Evolutionary conservation across 192 early-diverging fungal species (phyloP).

Genomic region (Coemansia sp.): DNA sequence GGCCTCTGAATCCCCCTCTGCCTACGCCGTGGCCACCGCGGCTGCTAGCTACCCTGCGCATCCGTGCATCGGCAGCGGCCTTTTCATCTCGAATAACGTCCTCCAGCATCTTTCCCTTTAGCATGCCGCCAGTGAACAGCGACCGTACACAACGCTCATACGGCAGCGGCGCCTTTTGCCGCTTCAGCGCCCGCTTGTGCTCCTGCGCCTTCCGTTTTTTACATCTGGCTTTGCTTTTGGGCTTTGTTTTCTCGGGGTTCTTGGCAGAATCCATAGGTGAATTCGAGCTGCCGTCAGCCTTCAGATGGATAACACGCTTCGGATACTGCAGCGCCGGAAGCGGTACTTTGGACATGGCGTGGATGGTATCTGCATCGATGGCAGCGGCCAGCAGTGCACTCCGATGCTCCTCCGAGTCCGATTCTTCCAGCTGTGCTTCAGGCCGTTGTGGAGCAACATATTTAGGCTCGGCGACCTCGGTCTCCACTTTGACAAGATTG

Average conservation of each 20-base stretch:
- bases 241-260: not conserved
- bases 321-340: conserved; percentile 31
- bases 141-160: conserved; percentile 19
- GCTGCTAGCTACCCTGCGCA: conserved; percentile 10
- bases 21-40: conserved; percentile 17
- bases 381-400: conserved; percentile 28
- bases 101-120: conserved; percentile 37
- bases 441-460: conserved; percentile 32
- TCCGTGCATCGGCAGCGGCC: conserved; percentile 12
- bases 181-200: not conserved
- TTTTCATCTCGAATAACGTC: conserved; percentile 46
- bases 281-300: not conserved
- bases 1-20: conserved; percentile 27
- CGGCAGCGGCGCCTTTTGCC: conserved; percentile 10
- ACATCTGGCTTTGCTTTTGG: conserved; percentile 3
- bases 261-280: not conserved
- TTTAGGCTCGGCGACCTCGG: conserved; percentile 14
- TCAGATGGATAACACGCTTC: conserved; percentile 36
- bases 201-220: conserved; percentile 7
- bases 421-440: conserved; percentile 29
- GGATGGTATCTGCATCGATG: conserved; percentile 29
- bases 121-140: conserved; percentile 43
- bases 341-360: conserved; percentile 21
- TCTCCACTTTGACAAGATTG: conserved; percentile 41
- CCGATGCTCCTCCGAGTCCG: conserved; percentile 53